Base-by-base conservation (phyloP, 2,329 filamentous ascomycete species). In the Macrophomina pseudophaseolina region DNA sequence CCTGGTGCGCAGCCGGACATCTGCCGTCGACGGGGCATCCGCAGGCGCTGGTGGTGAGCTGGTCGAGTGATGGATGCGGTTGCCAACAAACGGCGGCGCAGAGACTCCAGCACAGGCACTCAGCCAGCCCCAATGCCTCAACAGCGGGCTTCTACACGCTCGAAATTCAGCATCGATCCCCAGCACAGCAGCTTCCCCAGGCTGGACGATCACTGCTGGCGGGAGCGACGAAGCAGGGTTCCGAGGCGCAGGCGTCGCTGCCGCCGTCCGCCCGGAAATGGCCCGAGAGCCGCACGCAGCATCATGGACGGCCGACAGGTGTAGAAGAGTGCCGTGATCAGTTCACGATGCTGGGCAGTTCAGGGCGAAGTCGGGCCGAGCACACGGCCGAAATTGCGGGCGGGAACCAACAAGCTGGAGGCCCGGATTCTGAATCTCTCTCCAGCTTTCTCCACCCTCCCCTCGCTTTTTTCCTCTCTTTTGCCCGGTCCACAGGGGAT, bases 381-480 rank as follows among this genome's bases (percentile, higher is more conserved):
- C 16, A 11, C 9, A 8, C n/a, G 28, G 33, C 9, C 38, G 40
- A 59, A 44, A 48, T 54, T 32, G 51, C 30, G 51, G 51, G 32
- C 30, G 51, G 42, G 30, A 9, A 14, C 28, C 9, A 18, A 14
- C 16, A 23, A 33, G 58, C 58, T 62, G 58, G 58, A 62, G 58
- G 58, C 58, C 56, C 56, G 56, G 56, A 60, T 59, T 59, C 54
- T 46, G 42, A 32, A n/a, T n/a, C 40, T 59, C 53, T 60, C 33
- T 28, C 23, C 23, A 23, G 12, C 11, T 5, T 62, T 62, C 58
- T 32, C 58, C 58, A 62, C 58, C 46, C 40, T 59, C 40, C 46
- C 56, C 46, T 30, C 56, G 46, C 56, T 28, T 14, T 59, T 59
- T 52, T 33, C 42, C 12, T 44, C 42, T 44, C 42, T 23, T 23